phyloP scores from a whole-genome alignment of 805 yeast genomes.

The Wickerhamiella hasegawae region DNA sequence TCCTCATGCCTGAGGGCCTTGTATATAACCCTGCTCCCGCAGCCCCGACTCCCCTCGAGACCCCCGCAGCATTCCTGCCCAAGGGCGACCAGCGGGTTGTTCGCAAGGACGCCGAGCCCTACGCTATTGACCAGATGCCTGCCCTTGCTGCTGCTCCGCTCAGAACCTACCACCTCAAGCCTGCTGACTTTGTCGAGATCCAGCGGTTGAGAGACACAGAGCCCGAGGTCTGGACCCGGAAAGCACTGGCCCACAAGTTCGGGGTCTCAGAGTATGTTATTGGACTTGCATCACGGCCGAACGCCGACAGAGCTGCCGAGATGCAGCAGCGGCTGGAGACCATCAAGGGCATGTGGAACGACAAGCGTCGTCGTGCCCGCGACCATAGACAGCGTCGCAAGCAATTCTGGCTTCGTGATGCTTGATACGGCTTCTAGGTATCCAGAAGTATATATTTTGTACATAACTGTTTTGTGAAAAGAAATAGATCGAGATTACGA shows the following conservation, averaged over 20 bases:
- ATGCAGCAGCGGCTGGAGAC: conserved; percentile 31
- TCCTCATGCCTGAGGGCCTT: conserved; percentile 40
- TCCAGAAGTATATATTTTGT: too few relatives aligned
- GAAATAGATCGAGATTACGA: too few relatives aligned
- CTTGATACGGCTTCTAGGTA: conserved; percentile 14
- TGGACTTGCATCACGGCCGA: conserved; percentile 32
- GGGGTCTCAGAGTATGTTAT: conserved; percentile 36
- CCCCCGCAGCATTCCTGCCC: conserved; percentile 61
- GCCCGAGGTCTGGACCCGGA: conserved; percentile 49
- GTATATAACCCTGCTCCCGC: conserved; percentile 51
- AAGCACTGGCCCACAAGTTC: conserved; percentile 43
- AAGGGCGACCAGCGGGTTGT: conserved; percentile 39
- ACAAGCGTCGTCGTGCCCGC: conserved; percentile 32
- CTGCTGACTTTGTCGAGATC: conserved; percentile 43
- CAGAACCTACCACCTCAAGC: conserved; percentile 43
- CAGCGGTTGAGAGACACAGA: conserved; percentile 36
- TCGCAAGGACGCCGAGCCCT: conserved; percentile 15
- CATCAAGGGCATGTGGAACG: conserved; percentile 36
- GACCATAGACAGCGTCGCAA: conserved; percentile 43
- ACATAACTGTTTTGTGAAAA: too few relatives aligned
- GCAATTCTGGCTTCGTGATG: conserved; percentile 47
- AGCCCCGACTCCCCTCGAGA: conserved; percentile 35
- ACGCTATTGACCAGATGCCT: conserved; percentile 21
- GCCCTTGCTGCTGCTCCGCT: conserved; percentile 26
- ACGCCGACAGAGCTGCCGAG: conserved; percentile 25